Evolutionary conservation across 1,284 basidiomycete species (phyloP).

Genomic region (Malassezia japonica): DNA sequence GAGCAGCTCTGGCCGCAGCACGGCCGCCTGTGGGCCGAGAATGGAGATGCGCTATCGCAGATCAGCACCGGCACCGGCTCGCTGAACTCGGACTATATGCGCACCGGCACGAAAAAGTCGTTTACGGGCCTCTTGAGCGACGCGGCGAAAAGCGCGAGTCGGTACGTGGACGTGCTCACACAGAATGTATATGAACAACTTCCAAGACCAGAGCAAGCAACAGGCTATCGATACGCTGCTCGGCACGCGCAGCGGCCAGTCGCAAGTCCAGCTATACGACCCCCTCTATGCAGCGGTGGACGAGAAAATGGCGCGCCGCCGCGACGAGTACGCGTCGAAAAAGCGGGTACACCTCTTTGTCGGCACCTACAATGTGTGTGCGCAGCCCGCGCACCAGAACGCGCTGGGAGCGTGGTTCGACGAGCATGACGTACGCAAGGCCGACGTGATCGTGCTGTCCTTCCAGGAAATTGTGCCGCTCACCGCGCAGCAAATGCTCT

Average conservation of each 20-base stretch:
- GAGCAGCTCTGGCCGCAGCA: conserved; percentile 70
- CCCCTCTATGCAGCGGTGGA: conserved; percentile 76
- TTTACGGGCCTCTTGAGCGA: conserved; percentile 60
- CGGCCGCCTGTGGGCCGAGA: conserved; percentile 76
- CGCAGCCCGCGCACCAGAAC: conserved; percentile 51
- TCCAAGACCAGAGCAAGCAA: conserved; percentile 91
- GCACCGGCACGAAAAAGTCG: conserved; percentile 77
- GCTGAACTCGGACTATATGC: conserved; percentile 86
- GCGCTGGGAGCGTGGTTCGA: not conserved
- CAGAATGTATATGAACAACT: conserved; percentile 88
- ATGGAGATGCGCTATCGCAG: conserved; percentile 50
- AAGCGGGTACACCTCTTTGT: conserved; percentile 66
- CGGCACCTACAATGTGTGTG: conserved; percentile 81
- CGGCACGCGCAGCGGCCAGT: conserved; percentile 80
- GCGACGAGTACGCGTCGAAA: conserved; percentile 74
- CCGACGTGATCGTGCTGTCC: conserved; percentile 51
- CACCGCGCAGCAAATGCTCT: conserved; percentile 81
- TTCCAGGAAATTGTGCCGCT: conserved; percentile 98
- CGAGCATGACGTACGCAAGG: conserved; percentile 43
- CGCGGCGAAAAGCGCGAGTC: conserved; percentile 71
- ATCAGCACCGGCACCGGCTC: conserved; percentile 96
- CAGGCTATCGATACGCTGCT: conserved; percentile 88
- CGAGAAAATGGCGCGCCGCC: conserved; percentile 54
- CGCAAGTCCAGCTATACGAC: conserved; percentile 80
- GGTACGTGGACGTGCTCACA: conserved; percentile 7